Evolutionary conservation across 2,329 filamentous ascomycete species (phyloP).

Genomic region (Colletotrichum ledebouriae): DNA sequence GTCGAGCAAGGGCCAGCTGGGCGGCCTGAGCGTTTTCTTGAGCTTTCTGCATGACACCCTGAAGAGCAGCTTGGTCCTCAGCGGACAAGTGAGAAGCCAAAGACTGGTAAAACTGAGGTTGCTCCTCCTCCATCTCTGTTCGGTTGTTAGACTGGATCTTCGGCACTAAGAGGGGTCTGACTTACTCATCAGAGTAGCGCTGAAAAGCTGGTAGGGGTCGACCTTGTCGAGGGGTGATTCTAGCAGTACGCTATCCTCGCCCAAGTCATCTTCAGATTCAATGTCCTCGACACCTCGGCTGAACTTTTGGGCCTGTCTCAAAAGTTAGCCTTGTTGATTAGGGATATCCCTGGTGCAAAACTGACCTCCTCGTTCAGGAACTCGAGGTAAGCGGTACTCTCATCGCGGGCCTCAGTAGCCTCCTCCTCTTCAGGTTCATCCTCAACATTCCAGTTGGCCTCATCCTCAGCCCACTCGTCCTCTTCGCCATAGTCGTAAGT

Average conservation of each 20-base stretch:
- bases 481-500: slow-evolving; percentile 77
- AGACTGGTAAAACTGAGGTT: slow-evolving; percentile 87
- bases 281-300: slow-evolving; percentile 74
- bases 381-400: slow-evolving; percentile 93
- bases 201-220: slow-evolving; percentile 93
- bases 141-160: slow-evolving; percentile 41
- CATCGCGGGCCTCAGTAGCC: slow-evolving; percentile 79
- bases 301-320: slow-evolving; percentile 83
- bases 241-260: slow-evolving; percentile 91
- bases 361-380: slow-evolving; percentile 92
- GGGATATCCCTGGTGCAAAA: slow-evolving; percentile 13
- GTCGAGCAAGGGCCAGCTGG: slow-evolving; percentile 45
- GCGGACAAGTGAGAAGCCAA: slow-evolving; percentile 83
- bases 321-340: slow-evolving; percentile 43
- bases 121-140: slow-evolving; percentile 87
- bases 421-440: slow-evolving; percentile 78
- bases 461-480: slow-evolving; percentile 87
- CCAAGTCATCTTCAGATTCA: slow-evolving; percentile 86
- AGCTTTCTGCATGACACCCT: slow-evolving; percentile 79
- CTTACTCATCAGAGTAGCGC: slow-evolving; percentile 84
- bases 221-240: slow-evolving; percentile 96
- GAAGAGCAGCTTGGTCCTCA: slow-evolving; percentile 86
- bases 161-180: slow-evolving; percentile 45
- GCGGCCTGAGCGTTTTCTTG: slow-evolving; percentile 58
- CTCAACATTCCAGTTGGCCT: slow-evolving; percentile 83